Percentiles rank a stretch among this genome's conserved stretches.
phyloP scores from a whole-genome alignment of 2,329 filamentous ascomycete species.

The Chrysosporium keratinophilum region DNA sequence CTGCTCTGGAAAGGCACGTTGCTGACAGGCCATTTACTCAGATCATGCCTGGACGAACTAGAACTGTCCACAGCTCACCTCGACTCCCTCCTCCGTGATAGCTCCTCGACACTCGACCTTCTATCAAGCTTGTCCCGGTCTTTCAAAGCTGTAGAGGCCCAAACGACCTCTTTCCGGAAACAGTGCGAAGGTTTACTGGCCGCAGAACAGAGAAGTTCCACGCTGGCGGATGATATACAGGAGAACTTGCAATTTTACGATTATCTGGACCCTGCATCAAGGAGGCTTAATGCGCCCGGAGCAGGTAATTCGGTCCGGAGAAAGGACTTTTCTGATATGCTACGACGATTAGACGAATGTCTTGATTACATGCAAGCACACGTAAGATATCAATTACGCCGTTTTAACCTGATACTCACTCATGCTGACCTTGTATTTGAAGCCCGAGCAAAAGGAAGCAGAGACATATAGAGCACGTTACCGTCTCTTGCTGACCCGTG shows the following conservation, averaged over 20 bases:
- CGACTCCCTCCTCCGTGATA: conserved; percentile 65
- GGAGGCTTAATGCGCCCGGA: conserved; percentile 82
- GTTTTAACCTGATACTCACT: not conserved
- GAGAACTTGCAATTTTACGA: conserved; percentile 90
- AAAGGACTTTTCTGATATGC: conserved; percentile 76
- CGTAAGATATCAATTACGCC: conserved; percentile 40
- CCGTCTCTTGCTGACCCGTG: conserved; percentile 63
- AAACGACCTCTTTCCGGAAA: conserved; percentile 85
- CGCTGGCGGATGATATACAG: conserved; percentile 71
- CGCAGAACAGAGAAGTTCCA: conserved; percentile 69
- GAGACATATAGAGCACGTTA: conserved; percentile 82
- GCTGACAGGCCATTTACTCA: conserved; percentile 25
- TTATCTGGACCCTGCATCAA: conserved; percentile 82
- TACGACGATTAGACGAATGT: conserved; percentile 78
- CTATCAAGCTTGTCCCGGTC: conserved; percentile 71
- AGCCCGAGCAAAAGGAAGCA: conserved; percentile 77
- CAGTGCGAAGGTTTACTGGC: conserved; percentile 80
- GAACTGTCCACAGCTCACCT: conserved; percentile 72
- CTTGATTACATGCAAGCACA: conserved; percentile 86
- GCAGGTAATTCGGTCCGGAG: conserved; percentile 76
- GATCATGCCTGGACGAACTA: conserved; percentile 70
- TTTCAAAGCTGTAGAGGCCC: conserved; percentile 75
- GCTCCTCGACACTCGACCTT: conserved; percentile 62
- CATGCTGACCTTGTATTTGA: conserved; percentile 18
- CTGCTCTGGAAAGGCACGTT: not conserved